Evolutionary conservation across 768 basidiomycete genomes (phyloP), one percentile per base, ranked within the genome.

Genomic region (Multifurca ochricompacta): DNA sequence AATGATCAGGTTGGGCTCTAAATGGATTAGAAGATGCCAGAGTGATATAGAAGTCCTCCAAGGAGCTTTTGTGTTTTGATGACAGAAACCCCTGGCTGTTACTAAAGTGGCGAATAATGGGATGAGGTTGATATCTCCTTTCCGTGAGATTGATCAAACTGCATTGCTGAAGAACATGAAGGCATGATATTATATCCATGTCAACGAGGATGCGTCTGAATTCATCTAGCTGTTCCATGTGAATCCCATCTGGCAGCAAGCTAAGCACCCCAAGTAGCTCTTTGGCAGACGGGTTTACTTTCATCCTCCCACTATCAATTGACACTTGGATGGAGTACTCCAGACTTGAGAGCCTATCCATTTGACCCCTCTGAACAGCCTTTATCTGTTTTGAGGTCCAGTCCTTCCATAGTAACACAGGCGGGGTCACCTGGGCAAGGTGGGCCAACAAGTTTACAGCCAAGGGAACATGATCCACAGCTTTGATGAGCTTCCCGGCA

Each of bases 401-500:
- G 16, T 49, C 36, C 21, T 42, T 31, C 31, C 39, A 42, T 25
- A 55, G 16, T 19, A 34, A n/a, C 21, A 4, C 11, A 13, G 39
- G 18, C 19, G 47, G 25, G 19, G 30, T 25, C 2, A 39, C 25
- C 40, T 55, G 47, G 7, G 54, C 40, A 6, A 36, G 47, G 13
- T 49, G 47, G 10, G 47, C 47, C 30, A 55, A 21, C 6, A 55
- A 19, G 1, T 28, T 42, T 9, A 55, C 47, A 3, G 54, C 48
- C 8, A 55, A 31, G n/a, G 51, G 51, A 19, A 53, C 36, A 30
- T 32, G 10, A 25, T 53, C 51, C 6, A 53, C 51, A 4, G 51
- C 51, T 5, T 14, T 11, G 4, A 53, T 34, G 16, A 53, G 42
- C 21, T 31, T 7, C 28, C 19, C 34, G 16, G 51, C 25, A 25